A percentile compares a stretch with the other conserved stretches of the same genome.
Conservation (phyloP, 1,284 basidiomycete species). For the Moniliophthora roreri region DNA sequence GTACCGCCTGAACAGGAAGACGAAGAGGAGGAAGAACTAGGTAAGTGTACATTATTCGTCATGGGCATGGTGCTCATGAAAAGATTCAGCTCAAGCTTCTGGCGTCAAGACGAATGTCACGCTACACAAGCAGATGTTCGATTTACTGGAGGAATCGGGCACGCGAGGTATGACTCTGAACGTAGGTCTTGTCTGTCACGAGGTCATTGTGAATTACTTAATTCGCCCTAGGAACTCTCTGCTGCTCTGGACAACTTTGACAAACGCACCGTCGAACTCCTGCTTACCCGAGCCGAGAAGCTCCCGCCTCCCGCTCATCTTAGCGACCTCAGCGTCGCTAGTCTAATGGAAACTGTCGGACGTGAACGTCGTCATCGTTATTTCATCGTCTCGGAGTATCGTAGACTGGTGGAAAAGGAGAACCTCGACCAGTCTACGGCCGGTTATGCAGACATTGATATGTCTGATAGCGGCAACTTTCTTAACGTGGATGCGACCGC, state of each 20-base stretch:
- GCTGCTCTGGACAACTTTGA: conserved; percentile 67
- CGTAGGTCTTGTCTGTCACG: conserved; percentile 36
- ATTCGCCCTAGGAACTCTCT: conserved; percentile 59
- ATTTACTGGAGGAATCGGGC: conserved; percentile 66
- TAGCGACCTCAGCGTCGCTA: conserved; percentile 63
- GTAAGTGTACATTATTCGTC: conserved; percentile 21
- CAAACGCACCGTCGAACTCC: conserved; percentile 73
- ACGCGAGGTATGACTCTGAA: conserved; percentile 67
- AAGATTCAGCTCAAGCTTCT: conserved; percentile 27
- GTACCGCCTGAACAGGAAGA: conserved; percentile 31
- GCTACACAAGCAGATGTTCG: conserved; percentile 73
- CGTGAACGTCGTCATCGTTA: conserved; percentile 81
- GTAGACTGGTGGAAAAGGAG: conserved; percentile 54
- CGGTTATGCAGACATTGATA: conserved; percentile 44
- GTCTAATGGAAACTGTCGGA: conserved; percentile 72
- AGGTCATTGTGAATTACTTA: not conserved
- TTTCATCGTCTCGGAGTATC: conserved; percentile 67
- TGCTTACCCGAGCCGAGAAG: conserved; percentile 69
- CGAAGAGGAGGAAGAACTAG: conserved; percentile 35
- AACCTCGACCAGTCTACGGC: conserved; percentile 49
- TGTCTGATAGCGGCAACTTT: conserved; percentile 56
- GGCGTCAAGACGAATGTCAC: conserved; percentile 60
- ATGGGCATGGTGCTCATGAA: conserved; percentile 2
- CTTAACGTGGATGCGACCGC: conserved; percentile 33
- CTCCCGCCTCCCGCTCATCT: conserved; percentile 66